Base-by-base conservation (phyloP, 2,329 filamentous ascomycete genomes). In the Trichoderma gracile region DNA sequence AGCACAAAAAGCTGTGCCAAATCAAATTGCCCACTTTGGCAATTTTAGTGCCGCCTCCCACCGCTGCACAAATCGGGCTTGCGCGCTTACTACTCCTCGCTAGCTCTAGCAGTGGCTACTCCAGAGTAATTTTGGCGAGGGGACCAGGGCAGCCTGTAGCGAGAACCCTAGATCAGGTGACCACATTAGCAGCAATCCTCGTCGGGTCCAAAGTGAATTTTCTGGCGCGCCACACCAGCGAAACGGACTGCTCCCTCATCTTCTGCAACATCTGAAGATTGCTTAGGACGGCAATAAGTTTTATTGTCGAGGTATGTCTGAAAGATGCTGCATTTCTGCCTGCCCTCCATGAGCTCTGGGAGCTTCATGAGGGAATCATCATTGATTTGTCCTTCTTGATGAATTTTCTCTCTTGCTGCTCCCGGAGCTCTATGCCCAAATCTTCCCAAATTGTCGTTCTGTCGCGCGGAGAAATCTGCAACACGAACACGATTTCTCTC, bases 231-330 rank as follows among this genome's bases (percentile, higher is more conserved):
- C 71, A 69, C 71, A 72, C 73, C 72, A 70, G 67, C 66, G 66
- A 67, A 70, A 63, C 63, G 64, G 47, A 63, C 50, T 58, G 61
- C 57, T 65, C 58, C 68, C 69, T 73, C 69, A 72, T 71, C 73
- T 73, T 74, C 72, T 76, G 75, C 77, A 78, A 77, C 79, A 83
- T 84, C 81, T 83, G 78, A 82, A 78, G 78, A 81, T 81, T 85
- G 83, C 83, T 86, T 84, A 86, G 83, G 83, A 86, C 81, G 83
- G 82, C 83, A 85, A 80, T 82, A 78, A 72, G 4, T 61, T 71
- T 74, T 81, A 82, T 84, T 85, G 83, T 86, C 83, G 83, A 86
- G 83, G 83, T 86, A 85, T 73, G 83, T 86, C 80, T 81, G 77
- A 78, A 78, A 78, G 80, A 82, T 82, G 80, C 77, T 80, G 77